phyloP scores from a whole-genome alignment of 2,329 filamentous ascomycete genomes.

The Thelonectria discophora region DNA sequence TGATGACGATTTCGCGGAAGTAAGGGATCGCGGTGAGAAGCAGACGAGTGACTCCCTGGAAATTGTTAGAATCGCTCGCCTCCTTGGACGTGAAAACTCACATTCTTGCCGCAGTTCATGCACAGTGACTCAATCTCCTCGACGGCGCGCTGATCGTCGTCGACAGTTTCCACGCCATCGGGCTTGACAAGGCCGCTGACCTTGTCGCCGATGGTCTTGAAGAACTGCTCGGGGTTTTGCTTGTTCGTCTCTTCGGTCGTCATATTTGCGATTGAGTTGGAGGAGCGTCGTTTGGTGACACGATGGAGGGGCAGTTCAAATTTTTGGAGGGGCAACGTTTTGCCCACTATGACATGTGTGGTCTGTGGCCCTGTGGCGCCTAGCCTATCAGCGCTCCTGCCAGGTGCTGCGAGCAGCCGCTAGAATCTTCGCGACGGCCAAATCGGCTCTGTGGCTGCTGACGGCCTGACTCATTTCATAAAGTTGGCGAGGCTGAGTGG shows the following conservation, averaged over 20 bases:
- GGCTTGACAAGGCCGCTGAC: slow-evolving; percentile 60
- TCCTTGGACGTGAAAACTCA: slow-evolving; percentile 48
- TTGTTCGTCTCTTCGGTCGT: slow-evolving; percentile 51
- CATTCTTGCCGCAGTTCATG: slow-evolving; percentile 87
- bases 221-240: slow-evolving; percentile 61
- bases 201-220: slow-evolving; percentile 70
- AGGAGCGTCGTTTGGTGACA: slow-evolving; percentile 17
- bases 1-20: slow-evolving; percentile 97
- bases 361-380: slow-evolving; percentile 9
- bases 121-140: slow-evolving; percentile 81
- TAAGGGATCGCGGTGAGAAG: slow-evolving; percentile 93
- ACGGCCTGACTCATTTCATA: slow-evolving; percentile 48
- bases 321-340: slow-evolving; percentile 46
- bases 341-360: slow-evolving; percentile 42
- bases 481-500: slow-evolving; percentile 65
- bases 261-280: slow-evolving; percentile 49
- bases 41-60: slow-evolving; percentile 81
- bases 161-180: slow-evolving; percentile 46
- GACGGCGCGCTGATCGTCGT: slow-evolving; percentile 63
- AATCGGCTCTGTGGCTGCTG: background rate
- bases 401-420: slow-evolving; percentile 29
- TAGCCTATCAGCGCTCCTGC: background rate
- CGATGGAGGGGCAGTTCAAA: slow-evolving; percentile 43
- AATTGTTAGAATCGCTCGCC: slow-evolving; percentile 27
- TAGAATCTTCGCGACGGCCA: slow-evolving; percentile 40